A percentile compares a stretch with the other conserved stretches of the same genome.
Evolutionary conservation across 768 basidiomycete species (phyloP).

Genomic region (Flagelloscypha sp.): DNA sequence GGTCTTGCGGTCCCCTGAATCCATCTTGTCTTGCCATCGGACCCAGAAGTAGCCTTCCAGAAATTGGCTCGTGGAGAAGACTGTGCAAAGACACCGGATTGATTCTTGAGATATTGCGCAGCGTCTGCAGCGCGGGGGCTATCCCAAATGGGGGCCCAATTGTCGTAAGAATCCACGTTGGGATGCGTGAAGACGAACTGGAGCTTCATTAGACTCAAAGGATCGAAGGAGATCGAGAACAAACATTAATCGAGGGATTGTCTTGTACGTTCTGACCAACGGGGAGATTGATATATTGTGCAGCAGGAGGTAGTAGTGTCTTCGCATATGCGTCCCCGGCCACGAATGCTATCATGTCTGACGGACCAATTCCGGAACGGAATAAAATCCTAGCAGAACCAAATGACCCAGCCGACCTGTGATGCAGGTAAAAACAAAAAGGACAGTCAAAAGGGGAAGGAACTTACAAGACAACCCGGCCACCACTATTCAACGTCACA

Average conservation of each 20-base stretch:
- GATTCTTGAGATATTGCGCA: conserved; percentile 40
- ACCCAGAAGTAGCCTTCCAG: conserved; percentile 45
- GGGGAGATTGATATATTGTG: conserved; percentile 50
- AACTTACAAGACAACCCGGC: conserved; percentile 57
- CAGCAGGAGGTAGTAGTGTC: conserved; percentile 36
- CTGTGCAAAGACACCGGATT: conserved; percentile 48
- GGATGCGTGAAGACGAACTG: conserved; percentile 60
- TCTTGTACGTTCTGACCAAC: conserved; percentile 51
- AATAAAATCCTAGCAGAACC: conserved; percentile 51
- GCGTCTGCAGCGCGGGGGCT: conserved; percentile 48
- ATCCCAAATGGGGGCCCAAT: conserved; percentile 52
- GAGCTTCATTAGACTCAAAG: not conserved
- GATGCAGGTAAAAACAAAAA: too few relatives aligned
- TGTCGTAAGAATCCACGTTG: conserved; percentile 54
- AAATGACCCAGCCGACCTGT: conserved; percentile 49
- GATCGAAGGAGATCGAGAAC: not conserved
- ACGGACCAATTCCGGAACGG: conserved; percentile 54
- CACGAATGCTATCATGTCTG: conserved; percentile 47
- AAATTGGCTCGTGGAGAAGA: conserved; percentile 55
- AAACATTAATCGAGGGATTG: conserved; percentile 55
- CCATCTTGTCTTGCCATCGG: conserved; percentile 40
- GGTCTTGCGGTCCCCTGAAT: conserved; percentile 60
- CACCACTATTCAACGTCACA: conserved; percentile 42
- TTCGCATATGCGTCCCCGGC: conserved; percentile 37
- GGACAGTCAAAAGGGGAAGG: too few relatives aligned